These are phyloP conservation scores for Tuber microsphaerosporum DNA, from an alignment of 495 filamentous ascomycete genomes.

Conservation along the genomic window DNA sequence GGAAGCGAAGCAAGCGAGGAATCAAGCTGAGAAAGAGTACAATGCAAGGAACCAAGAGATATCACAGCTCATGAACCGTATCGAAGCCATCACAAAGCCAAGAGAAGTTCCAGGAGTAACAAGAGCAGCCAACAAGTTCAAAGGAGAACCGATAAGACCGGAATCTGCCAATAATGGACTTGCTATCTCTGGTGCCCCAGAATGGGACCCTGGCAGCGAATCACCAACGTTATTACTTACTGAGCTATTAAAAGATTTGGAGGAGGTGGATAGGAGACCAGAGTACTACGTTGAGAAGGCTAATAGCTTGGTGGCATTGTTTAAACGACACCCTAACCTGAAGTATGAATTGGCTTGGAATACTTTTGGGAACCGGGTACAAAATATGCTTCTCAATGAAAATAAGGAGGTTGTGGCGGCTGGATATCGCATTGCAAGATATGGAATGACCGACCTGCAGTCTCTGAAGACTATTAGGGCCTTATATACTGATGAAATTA, in stretches of 20 bases:
- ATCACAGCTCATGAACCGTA: conserved; percentile 67
- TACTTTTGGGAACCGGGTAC: conserved; percentile 83
- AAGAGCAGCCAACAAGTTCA: conserved; percentile 45
- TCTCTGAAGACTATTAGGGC: conserved; percentile 81
- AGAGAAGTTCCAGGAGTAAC: conserved; percentile 50
- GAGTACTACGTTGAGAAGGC: conserved; percentile 92
- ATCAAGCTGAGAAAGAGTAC: conserved; percentile 80
- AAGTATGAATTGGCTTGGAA: conserved; percentile 96
- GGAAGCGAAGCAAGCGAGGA: conserved; percentile 83
- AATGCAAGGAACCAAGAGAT: conserved; percentile 86
- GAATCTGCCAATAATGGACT: conserved; percentile 50
- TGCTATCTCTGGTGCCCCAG: conserved; percentile 17
- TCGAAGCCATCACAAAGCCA: conserved; percentile 59
- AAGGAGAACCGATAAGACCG: conserved; percentile 60
- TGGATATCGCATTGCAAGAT: conserved; percentile 84
- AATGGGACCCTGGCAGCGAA: conserved; percentile 58
- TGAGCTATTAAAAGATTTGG: conserved; percentile 79
- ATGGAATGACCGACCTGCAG: conserved; percentile 83
- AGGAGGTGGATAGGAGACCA: conserved; percentile 74
- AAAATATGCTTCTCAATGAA: conserved; percentile 89
- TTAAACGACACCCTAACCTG: conserved; percentile 83
- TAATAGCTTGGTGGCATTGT: conserved; percentile 83
- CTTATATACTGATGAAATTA: conserved; percentile 84
- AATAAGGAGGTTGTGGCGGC: conserved; percentile 93
- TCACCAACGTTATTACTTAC: conserved; percentile 84